These are phyloP conservation scores for Aphanomyces euteiches DNA, from an alignment of 352 stramenopile species.

Conservation along the genomic window DNA sequence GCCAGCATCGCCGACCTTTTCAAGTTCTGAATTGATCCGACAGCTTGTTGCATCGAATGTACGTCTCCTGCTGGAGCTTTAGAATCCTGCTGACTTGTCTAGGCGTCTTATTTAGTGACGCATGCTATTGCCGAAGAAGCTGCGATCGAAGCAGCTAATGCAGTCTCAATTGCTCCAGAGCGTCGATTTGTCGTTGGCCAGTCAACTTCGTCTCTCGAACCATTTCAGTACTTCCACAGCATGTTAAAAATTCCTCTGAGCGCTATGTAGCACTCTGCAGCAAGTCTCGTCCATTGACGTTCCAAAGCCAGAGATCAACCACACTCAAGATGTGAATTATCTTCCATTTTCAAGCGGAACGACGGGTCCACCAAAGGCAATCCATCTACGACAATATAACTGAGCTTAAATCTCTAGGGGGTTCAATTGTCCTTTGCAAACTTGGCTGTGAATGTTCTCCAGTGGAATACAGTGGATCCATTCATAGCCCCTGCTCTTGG, in stretches of 20 bases:
- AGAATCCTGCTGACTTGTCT: background rate
- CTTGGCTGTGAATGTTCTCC: slow-evolving; percentile 85
- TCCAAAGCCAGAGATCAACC: background rate
- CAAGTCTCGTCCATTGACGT: slow-evolving; percentile 30
- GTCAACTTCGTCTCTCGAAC: background rate
- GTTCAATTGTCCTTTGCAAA: slow-evolving; percentile 89
- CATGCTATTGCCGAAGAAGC: background rate
- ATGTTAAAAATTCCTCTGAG: background rate
- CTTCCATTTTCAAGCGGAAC: slow-evolving; percentile 94
- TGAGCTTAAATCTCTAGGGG: slow-evolving; percentile 38
- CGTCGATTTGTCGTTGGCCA: background rate
- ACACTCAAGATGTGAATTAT: slow-evolving; percentile 32
- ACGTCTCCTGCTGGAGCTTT: background rate
- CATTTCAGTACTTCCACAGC: slow-evolving; percentile 5
- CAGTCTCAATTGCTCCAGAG: background rate
- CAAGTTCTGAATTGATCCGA: slow-evolving; percentile 36
- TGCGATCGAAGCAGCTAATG: background rate
- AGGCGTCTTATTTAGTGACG: slow-evolving; percentile 12
- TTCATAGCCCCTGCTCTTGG: slow-evolving; percentile 48
- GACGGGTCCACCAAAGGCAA: slow-evolving; percentile 85
- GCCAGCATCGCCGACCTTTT: slow-evolving; percentile 54
- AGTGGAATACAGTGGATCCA: slow-evolving; percentile 70
- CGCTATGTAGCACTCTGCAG: slow-evolving; percentile 9
- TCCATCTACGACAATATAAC: background rate
- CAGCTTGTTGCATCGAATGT: slow-evolving; percentile 43